Percentiles rank a stretch among this genome's conserved stretches.
Evolutionary conservation across 306 rosid genomes (phyloP).

Genomic region (Luffa aegyptiaca): DNA sequence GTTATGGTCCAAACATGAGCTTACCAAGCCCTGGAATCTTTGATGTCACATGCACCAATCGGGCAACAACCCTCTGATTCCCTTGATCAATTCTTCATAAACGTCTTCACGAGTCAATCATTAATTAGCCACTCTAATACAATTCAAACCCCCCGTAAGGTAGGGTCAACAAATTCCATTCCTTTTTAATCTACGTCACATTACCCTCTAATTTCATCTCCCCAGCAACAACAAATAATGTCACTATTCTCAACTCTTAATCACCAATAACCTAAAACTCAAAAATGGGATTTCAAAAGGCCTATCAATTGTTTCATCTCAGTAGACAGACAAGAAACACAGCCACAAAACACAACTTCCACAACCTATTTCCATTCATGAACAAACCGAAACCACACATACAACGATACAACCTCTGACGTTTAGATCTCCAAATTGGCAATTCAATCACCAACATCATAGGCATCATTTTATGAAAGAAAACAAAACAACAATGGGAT

Average conservation of each 20-base stretch:
- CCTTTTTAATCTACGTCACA: background rate
- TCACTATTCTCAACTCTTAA: background rate
- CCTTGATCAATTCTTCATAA: background rate
- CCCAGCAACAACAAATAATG: no score
- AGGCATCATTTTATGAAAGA: background rate
- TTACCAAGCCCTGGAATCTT: background rate
- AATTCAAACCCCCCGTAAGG: background rate
- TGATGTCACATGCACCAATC: background rate
- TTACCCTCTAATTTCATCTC: no score
- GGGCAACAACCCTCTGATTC: background rate
- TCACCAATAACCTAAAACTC: no score
- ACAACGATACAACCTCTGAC: background rate
- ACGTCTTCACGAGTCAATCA: background rate
- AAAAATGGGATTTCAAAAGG: background rate
- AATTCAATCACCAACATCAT: background rate
- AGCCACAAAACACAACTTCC: background rate
- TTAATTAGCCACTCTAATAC: background rate
- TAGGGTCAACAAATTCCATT: background rate
- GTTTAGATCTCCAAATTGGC: no score
- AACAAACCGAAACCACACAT: background rate
- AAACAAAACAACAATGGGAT: no score
- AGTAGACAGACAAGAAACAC: background rate
- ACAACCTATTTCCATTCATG: no score
- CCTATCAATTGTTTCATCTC: background rate
- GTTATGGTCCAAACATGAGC: background rate